Evolutionary conservation across 1,139 yeast genomes (phyloP).

Genomic region (Yamadazyma conglobata): DNA sequence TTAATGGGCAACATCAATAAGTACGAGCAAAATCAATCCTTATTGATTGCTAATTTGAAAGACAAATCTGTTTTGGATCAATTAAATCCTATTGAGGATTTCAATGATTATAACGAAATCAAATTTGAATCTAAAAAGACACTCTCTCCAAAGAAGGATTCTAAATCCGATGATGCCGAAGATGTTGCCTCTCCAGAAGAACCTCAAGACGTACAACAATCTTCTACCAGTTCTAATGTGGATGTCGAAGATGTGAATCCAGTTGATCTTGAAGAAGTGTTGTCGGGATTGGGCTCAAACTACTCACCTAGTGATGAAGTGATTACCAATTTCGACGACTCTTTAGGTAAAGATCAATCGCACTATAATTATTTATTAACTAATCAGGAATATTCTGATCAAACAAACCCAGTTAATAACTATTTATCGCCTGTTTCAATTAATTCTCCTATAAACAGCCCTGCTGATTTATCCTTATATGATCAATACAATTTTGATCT

Average conservation of each 20-base stretch:
- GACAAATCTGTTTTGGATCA: conserved; percentile 3
- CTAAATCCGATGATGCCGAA: too few species aligned
- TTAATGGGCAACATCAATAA: conserved; percentile 39
- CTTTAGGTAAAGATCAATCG: too few species aligned
- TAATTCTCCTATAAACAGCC: conserved; percentile 40
- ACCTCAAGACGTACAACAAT: too few species aligned
- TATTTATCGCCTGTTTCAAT: conserved; percentile 46
- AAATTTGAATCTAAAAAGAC: conserved; percentile 8
- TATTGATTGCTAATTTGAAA: conserved; percentile 6
- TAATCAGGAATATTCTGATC: conserved; percentile 1
- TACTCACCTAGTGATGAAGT: too few species aligned
- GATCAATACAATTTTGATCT: conserved; percentile 6
- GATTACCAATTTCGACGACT: too few species aligned
- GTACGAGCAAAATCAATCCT: conserved; percentile 12
- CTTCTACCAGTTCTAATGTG: too few species aligned
- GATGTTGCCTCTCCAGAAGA: too few species aligned
- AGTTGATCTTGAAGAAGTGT: too few species aligned
- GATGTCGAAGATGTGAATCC: too few species aligned
- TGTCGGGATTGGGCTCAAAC: too few species aligned
- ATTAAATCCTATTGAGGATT: conserved; percentile 9
- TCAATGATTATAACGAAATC: conserved; percentile 9
- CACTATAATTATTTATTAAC: not conserved
- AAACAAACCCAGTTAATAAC: too few species aligned
- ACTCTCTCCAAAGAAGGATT: conserved; percentile 1
- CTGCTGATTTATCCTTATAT: conserved; percentile 37